A percentile compares a stretch with the other conserved stretches of the same genome.
These are phyloP conservation scores for Naumovozyma castellii DNA, from an alignment of 805 yeast genomes.

Conservation along the genomic window DNA sequence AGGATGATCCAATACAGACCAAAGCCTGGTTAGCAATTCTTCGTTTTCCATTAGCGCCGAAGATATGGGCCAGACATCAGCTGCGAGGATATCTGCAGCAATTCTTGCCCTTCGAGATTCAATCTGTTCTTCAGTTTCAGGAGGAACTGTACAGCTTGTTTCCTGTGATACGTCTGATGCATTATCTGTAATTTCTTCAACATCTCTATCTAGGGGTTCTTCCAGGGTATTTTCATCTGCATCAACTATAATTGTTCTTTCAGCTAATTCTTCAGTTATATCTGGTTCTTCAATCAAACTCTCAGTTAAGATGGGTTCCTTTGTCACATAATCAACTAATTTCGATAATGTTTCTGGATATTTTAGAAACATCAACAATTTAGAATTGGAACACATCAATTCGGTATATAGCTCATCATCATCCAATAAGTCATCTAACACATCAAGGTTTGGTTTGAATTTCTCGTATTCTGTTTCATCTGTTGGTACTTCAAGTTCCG, in stretches of 20 bases:
- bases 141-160: constrained; percentile 26
- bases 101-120: constrained; percentile 45
- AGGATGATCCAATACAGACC: constrained; percentile 67
- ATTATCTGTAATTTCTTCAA: constrained; percentile 1
- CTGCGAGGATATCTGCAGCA: constrained; percentile 80
- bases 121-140: constrained; percentile 32
- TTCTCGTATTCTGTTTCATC: constrained; percentile 27
- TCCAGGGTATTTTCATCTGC: neutral
- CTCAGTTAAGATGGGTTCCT: constrained; percentile 29
- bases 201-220: constrained; percentile 1
- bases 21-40: constrained; percentile 54
- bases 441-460: constrained; percentile 33
- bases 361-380: constrained; percentile 66
- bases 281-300: constrained; percentile 10
- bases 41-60: constrained; percentile 78
- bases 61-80: constrained; percentile 88
- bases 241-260: constrained; percentile 7
- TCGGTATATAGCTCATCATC: constrained; percentile 69
- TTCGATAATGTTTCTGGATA: constrained; percentile 67
- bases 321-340: constrained; percentile 57
- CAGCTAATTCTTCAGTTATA: constrained; percentile 10
- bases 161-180: constrained; percentile 25
- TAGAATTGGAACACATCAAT: constrained; percentile 58
- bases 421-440: constrained; percentile 53
- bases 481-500: constrained; percentile 18